A percentile compares a stretch with the other conserved stretches of the same genome.
Conservation (phyloP, 2,329 filamentous ascomycete species). For the Hypoxylon sp. region DNA sequence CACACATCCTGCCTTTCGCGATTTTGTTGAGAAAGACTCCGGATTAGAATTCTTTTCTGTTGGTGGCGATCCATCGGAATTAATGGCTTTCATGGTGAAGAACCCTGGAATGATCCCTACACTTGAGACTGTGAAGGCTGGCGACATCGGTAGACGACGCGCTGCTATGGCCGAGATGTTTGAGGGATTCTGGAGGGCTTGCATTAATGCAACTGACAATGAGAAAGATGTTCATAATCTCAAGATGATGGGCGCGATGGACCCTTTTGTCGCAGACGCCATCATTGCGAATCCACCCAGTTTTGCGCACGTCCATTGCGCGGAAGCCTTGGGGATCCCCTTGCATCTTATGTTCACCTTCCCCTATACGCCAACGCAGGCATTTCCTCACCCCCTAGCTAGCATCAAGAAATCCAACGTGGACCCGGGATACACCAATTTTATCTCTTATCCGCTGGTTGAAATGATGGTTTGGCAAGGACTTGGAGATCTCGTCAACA, state of each 20-base stretch:
- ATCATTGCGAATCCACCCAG: constrained; percentile 88
- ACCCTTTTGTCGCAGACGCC: constrained; percentile 79
- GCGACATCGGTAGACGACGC: constrained; percentile 78
- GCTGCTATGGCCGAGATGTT: constrained; percentile 86
- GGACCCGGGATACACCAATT: constrained; percentile 81
- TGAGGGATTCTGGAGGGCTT: constrained; percentile 84
- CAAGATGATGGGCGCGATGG: constrained; percentile 74
- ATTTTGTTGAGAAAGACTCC: constrained; percentile 80
- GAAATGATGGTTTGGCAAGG: constrained; percentile 95
- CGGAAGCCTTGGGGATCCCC: constrained; percentile 82
- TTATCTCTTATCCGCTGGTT: constrained; percentile 84
- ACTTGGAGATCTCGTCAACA: constrained; percentile 82
- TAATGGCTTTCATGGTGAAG: constrained; percentile 93
- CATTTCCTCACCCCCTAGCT: constrained; percentile 83
- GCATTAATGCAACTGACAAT: constrained; percentile 80
- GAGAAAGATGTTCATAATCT: constrained; percentile 72
- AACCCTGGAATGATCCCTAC: constrained; percentile 84
- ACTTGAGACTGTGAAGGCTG: constrained; percentile 78
- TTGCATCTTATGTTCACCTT: constrained; percentile 92
- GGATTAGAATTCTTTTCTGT: constrained; percentile 86
- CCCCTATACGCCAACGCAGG: constrained; percentile 81
- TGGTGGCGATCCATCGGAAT: constrained; percentile 82
- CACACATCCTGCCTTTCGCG: constrained; percentile 82
- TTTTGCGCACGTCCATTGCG: constrained; percentile 84
- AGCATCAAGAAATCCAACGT: constrained; percentile 81